These are phyloP conservation scores for Ophiostoma ulmi DNA, from an alignment of 2,329 filamentous ascomycete species.

Conservation along the genomic window DNA sequence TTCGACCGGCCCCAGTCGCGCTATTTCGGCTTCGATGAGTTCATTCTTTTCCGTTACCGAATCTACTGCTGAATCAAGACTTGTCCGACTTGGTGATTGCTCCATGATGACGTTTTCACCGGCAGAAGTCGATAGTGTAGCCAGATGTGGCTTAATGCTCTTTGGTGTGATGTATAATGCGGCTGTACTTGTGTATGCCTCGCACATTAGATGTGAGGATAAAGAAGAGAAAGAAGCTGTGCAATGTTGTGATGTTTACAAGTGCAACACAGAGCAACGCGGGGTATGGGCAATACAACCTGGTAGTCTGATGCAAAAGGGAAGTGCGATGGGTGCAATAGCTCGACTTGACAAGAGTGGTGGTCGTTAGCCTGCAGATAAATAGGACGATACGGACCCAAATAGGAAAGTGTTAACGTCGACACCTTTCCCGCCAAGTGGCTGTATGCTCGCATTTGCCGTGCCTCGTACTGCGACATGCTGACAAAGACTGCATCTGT, in stretches of 20 bases:
- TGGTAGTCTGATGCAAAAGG: neutral
- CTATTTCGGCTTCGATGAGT: no score
- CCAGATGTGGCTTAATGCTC: neutral
- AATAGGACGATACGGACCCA: neutral
- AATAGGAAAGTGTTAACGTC: neutral
- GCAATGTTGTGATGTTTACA: neutral
- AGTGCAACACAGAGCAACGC: neutral
- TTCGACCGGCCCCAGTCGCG: conserved; percentile 30
- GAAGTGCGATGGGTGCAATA: neutral
- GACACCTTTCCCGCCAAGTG: neutral
- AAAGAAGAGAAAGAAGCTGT: neutral
- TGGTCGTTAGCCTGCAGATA: neutral
- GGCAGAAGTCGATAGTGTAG: no score
- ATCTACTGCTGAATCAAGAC: neutral
- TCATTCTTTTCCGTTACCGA: no score
- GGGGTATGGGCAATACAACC: neutral
- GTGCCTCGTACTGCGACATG: neutral
- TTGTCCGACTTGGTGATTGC: neutral
- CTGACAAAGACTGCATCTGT: neutral
- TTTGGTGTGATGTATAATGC: neutral
- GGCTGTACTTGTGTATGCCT: neutral
- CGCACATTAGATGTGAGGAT: neutral
- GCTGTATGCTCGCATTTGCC: neutral
- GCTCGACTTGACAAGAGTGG: neutral
- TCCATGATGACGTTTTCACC: neutral